Percentiles rank a stretch among this genome's conserved stretches.
phyloP scores from a whole-genome alignment of 306 rosid species.

The Leucaena leucocephala region DNA sequence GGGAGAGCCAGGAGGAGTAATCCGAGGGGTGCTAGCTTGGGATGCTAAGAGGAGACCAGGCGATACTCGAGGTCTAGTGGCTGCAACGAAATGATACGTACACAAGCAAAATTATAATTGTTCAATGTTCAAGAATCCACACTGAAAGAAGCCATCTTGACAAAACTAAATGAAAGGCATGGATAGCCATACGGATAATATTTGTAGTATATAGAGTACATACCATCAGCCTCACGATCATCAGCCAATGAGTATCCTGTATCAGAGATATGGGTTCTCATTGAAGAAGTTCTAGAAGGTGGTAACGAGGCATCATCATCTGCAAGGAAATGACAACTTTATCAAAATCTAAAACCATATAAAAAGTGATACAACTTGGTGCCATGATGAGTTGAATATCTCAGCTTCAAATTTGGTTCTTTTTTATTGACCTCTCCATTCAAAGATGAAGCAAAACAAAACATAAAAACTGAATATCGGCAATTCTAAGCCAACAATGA shows the following conservation, averaged over 20 bases:
- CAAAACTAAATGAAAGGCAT: conserved; percentile 16
- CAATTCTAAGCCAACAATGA: conserved; percentile 10
- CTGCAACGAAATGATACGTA: conserved; percentile 34
- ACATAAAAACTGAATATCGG: not conserved
- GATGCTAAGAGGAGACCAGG: conserved; percentile 69
- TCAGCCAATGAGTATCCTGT: conserved; percentile 53
- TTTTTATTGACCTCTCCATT: not conserved
- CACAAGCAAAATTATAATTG: conserved; percentile 26
- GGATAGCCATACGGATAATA: conserved; percentile 4
- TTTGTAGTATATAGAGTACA: not conserved
- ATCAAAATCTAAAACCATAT: conserved; percentile 11
- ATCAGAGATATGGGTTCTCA: conserved; percentile 48
- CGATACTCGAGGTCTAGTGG: conserved; percentile 56
- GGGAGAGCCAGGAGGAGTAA: conserved; percentile 84
- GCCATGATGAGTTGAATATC: not conserved
- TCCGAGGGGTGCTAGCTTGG: conserved; percentile 71
- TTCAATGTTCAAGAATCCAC: conserved; percentile 23
- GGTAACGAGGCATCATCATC: conserved; percentile 60
- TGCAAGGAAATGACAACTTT: conserved; percentile 40
- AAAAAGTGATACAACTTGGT: conserved; percentile 27
- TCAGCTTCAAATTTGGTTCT: not conserved
- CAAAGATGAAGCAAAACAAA: conserved; percentile 2
- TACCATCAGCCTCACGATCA: conserved; percentile 66
- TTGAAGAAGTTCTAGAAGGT: conserved; percentile 59
- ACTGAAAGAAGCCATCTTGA: conserved; percentile 24